These are phyloP conservation scores for Tricholoma bakamatsutake DNA, from an alignment of 768 basidiomycete species.

Conservation along the genomic window DNA sequence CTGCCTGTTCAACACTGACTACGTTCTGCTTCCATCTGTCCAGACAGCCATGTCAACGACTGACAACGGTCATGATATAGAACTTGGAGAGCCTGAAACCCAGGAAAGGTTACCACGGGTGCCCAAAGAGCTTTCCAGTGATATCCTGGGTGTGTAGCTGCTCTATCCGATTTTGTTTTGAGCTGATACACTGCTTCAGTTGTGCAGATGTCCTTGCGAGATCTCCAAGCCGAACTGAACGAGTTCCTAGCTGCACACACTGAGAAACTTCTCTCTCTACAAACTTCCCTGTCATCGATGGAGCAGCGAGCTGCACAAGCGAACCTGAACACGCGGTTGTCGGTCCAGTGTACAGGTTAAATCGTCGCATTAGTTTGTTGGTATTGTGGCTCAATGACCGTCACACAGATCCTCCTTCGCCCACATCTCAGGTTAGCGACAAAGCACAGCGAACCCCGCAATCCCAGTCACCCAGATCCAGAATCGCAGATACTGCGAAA, in stretches of 20 bases:
- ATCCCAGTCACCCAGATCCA: neutral
- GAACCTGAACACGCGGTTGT: neutral
- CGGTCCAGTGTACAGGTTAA: neutral
- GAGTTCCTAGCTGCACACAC: slow-evolving; percentile 7
- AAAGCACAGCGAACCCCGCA: neutral
- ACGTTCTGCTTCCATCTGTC: neutral
- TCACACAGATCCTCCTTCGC: neutral
- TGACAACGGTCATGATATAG: neutral
- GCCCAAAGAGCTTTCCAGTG: neutral
- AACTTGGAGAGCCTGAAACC: neutral
- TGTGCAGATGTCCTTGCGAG: neutral
- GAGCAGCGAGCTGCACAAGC: neutral
- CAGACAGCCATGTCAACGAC: neutral
- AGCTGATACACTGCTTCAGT: neutral
- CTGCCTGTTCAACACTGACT: neutral
- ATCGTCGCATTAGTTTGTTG: neutral
- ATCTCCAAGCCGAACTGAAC: slow-evolving; percentile 8
- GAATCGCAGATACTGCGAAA: neutral
- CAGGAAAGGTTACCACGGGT: neutral
- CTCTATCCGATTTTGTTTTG: neutral
- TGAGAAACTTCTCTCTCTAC: neutral
- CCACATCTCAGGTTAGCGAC: neutral
- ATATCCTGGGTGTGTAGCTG: neutral
- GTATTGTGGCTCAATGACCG: neutral
- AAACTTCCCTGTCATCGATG: neutral